Percentiles rank a stretch among this genome's conserved stretches.
Evolutionary conservation across 2,329 filamentous ascomycete species (phyloP).

Genomic region (Coniochaeta prunicola): DNA sequence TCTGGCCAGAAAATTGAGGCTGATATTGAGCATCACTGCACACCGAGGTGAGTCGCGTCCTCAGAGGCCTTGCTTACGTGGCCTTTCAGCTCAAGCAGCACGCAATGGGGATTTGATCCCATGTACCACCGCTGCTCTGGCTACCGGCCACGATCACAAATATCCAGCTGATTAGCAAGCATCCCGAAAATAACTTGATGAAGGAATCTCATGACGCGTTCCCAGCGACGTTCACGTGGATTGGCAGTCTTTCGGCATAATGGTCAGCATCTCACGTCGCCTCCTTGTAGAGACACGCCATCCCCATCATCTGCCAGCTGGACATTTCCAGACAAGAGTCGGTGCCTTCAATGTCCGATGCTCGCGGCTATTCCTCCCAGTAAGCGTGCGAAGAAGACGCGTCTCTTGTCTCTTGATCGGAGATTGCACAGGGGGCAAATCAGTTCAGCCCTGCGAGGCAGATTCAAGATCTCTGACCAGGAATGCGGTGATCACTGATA

Average conservation of each 20-base stretch:
- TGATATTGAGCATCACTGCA: background rate
- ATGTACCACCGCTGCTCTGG: no score
- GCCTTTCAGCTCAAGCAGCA: background rate
- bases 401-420: background rate
- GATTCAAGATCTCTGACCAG: background rate
- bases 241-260: background rate
- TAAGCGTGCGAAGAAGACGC: background rate
- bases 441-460: constrained; percentile 1
- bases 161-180: no score
- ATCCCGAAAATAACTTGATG: no score
- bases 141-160: no score
- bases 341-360: background rate
- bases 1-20: background rate
- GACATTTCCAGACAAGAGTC: no score
- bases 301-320: background rate
- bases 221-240: background rate
- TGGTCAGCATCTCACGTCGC: background rate
- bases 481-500: background rate
- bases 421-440: background rate
- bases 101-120: background rate
- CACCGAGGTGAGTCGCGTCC: background rate
- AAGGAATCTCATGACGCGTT: background rate
- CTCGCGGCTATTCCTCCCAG: background rate
- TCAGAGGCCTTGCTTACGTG: background rate
- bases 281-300: background rate